Percentiles rank a stretch among this genome's conserved stretches.
These are phyloP conservation scores for Schoenoplectus tabernaemontani DNA, from an alignment of 202 grass and related monocot genomes.

Conservation along the genomic window DNA sequence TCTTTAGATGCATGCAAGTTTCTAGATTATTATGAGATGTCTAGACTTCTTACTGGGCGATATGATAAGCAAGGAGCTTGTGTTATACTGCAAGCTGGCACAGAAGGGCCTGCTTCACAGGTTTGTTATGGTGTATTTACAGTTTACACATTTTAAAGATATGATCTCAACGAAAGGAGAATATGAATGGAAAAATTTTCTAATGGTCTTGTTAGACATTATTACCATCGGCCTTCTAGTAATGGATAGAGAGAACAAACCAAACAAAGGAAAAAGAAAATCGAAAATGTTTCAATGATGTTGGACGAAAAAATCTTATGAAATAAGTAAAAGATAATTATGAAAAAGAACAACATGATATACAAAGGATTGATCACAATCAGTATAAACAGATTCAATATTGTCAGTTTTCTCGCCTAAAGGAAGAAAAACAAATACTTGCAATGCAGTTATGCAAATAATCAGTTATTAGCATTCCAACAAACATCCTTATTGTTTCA, in stretches of 20 bases:
- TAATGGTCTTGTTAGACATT: neutral
- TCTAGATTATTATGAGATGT: constrained; percentile 75
- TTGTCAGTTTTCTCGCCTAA: neutral
- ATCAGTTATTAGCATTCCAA: neutral
- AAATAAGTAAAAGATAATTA: constrained; percentile 4
- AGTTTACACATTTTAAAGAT: constrained; percentile 3
- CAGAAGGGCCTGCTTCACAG: constrained; percentile 58
- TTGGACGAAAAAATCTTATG: constrained; percentile 14
- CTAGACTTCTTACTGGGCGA: constrained; percentile 61
- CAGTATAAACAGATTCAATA: neutral
- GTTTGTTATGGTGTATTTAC: constrained; percentile 29
- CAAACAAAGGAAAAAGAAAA: neutral
- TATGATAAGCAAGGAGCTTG: constrained; percentile 92
- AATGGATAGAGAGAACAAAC: neutral
- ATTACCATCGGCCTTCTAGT: neutral
- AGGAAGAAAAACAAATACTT: neutral
- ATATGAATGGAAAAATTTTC: constrained; percentile 45
- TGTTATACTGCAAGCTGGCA: constrained; percentile 58
- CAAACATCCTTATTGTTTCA: neutral
- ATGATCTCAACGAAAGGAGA: neutral
- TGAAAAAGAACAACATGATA: neutral
- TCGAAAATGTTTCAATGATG: neutral
- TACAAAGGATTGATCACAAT: neutral
- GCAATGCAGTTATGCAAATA: neutral
- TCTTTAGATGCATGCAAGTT: constrained; percentile 68